A percentile compares a stretch with the other conserved stretches of the same genome.
Evolutionary conservation across 257 asterid genomes (phyloP).

Genomic region (Ilex aquifolium): DNA sequence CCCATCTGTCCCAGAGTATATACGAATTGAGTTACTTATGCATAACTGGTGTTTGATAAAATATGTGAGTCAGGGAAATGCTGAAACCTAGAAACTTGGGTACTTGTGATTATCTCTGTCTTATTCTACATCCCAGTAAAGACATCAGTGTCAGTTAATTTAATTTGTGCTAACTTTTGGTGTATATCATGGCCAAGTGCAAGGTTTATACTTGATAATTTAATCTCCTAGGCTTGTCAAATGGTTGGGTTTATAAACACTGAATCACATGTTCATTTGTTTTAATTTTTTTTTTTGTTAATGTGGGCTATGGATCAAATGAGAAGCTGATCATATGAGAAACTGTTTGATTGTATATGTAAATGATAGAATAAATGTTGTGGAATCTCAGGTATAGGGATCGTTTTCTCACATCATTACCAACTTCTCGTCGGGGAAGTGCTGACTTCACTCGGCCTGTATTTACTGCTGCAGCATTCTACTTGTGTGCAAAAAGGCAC

Average conservation of each 20-base stretch:
- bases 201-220: background rate
- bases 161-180: background rate
- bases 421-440: constrained; percentile 67
- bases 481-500: constrained; percentile 67
- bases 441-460: constrained; percentile 87
- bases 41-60: background rate
- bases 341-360: background rate
- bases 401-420: constrained; percentile 78
- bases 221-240: too few relatives aligned
- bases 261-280: background rate
- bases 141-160: too few relatives aligned
- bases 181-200: background rate
- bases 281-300: background rate
- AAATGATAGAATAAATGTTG: background rate
- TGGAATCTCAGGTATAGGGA: constrained; percentile 58
- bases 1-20: too few relatives aligned
- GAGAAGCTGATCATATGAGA: too few relatives aligned
- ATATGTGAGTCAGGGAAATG: too few relatives aligned
- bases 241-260: background rate
- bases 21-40: too few relatives aligned
- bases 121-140: too few relatives aligned
- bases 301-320: background rate
- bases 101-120: too few relatives aligned
- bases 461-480: constrained; percentile 79
- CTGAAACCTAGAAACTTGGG: too few relatives aligned